Conservation (phyloP, 2,329 filamentous ascomycete genomes). For the Elsinoe fawcettii region DNA sequence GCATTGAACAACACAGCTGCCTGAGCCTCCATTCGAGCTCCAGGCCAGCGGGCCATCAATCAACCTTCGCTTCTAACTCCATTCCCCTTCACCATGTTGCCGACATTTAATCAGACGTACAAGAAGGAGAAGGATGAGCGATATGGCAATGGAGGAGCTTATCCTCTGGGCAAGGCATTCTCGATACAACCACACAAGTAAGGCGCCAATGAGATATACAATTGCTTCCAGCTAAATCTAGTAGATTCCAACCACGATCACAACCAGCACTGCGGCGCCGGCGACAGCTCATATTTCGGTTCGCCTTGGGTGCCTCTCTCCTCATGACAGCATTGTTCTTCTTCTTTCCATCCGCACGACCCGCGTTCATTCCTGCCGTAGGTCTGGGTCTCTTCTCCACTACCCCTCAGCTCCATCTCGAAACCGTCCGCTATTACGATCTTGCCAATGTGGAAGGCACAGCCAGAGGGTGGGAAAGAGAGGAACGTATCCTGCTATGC, state of each 20-base stretch:
- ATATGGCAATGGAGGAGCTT: conserved; percentile 20
- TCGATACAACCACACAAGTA: conserved; percentile 21
- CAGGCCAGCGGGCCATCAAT: neutral
- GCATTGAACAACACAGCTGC: neutral
- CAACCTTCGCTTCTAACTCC: neutral
- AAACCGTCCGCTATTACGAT: conserved; percentile 96
- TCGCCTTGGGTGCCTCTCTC: conserved; percentile 50
- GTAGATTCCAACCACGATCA: conserved; percentile 79
- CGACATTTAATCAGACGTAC: conserved; percentile 6
- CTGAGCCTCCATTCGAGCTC: neutral
- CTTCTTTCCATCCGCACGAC: conserved; percentile 66
- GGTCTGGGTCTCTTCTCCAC: conserved; percentile 62
- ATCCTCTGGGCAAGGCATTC: conserved; percentile 19
- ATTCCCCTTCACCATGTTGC: conserved; percentile 7
- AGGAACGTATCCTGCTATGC: conserved; percentile 90
- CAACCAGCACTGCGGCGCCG: conserved; percentile 66
- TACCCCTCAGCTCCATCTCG: conserved; percentile 63
- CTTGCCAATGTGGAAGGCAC: conserved; percentile 85
- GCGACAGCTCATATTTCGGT: conserved; percentile 61
- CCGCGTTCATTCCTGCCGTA: conserved; percentile 52
- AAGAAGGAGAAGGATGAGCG: conserved; percentile 16
- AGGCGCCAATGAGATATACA: neutral
- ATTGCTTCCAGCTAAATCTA: neutral
- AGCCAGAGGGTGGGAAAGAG: conserved; percentile 87
- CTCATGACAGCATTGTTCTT: conserved; percentile 58